Evolutionary conservation across 2,329 filamentous ascomycete species (phyloP).

Genomic region (Colletotrichum sp.): DNA sequence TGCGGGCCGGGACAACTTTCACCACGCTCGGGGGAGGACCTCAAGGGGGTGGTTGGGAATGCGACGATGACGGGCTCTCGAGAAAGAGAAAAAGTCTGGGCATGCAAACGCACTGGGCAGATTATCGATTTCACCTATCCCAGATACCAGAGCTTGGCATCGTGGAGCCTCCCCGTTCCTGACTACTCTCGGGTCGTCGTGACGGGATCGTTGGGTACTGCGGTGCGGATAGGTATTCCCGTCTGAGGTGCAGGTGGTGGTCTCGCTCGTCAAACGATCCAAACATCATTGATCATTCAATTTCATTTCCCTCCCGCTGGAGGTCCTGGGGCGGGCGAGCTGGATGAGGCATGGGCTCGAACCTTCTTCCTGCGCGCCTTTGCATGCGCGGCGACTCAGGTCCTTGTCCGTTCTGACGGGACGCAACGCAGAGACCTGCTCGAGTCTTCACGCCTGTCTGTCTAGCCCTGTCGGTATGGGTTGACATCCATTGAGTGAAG

Average conservation of each 20-base stretch:
- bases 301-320: neutral
- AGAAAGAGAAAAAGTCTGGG: neutral
- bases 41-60: neutral
- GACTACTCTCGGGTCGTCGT: neutral
- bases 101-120: neutral
- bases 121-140: neutral
- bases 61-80: neutral
- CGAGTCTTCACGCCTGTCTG: neutral
- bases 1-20: neutral
- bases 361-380: conserved; percentile 2
- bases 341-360: conserved; percentile 2
- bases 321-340: neutral
- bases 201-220: neutral
- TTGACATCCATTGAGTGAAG: neutral
- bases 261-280: neutral
- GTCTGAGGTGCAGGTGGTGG: neutral
- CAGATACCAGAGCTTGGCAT: neutral
- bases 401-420: neutral
- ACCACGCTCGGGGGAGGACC: neutral
- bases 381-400: conserved; percentile 11
- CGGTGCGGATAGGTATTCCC: neutral
- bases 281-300: neutral
- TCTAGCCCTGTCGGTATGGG: neutral
- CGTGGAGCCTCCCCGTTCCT: neutral
- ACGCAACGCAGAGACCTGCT: neutral